A percentile compares a stretch with the other conserved stretches of the same genome.
Conservation (phyloP, 257 asterid genomes). For the Salvia splendens region DNA sequence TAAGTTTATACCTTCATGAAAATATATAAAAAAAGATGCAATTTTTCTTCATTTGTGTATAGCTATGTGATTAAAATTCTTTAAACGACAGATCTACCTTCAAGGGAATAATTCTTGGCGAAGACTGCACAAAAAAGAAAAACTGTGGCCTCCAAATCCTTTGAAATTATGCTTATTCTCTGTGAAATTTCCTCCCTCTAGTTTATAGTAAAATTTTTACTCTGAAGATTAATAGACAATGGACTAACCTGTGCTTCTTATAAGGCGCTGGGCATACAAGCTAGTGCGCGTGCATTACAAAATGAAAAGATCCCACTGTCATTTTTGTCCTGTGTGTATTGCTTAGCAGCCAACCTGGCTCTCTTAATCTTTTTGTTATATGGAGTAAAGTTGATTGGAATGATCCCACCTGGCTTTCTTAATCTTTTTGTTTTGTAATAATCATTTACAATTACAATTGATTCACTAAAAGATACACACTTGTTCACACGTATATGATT, state of each 20-base stretch:
- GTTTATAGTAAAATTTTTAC: not conserved
- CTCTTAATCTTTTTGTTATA: constrained; percentile 13
- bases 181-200: constrained; percentile 17
- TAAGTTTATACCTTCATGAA: constrained; percentile 16
- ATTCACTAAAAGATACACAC: not conserved
- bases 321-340: not conserved
- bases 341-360: constrained; percentile 15
- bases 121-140: constrained; percentile 17
- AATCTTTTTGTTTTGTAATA: constrained; percentile 18
- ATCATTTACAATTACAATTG: not conserved
- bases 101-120: constrained; percentile 20
- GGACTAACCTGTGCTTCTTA: constrained; percentile 11
- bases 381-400: not conserved
- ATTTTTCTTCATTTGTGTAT: constrained; percentile 2
- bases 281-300: constrained; percentile 35
- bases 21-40: not conserved
- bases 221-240: constrained; percentile 5
- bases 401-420: constrained; percentile 17
- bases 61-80: not conserved
- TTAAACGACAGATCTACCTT: constrained; percentile 32
- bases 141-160: constrained; percentile 24
- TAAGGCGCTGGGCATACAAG: constrained; percentile 35
- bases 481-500: not conserved
- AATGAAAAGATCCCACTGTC: constrained; percentile 8
- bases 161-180: constrained; percentile 17